phyloP scores from a whole-genome alignment of 192 early-diverging fungal species.

The Gaertneriomyces semiglobifer region DNA sequence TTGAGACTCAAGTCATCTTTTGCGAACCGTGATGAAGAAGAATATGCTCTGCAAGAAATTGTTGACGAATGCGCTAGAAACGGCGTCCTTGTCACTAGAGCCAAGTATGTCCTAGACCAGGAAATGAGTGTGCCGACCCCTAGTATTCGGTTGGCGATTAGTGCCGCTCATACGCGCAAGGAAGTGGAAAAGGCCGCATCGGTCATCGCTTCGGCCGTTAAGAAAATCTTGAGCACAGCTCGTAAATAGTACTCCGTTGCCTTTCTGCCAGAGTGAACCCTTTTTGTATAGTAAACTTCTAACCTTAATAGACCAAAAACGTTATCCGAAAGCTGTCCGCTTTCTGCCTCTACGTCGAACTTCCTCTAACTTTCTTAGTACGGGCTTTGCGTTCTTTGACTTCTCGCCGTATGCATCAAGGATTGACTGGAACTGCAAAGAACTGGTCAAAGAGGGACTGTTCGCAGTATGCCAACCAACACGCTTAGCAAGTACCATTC shows the following conservation, averaged over 20 bases:
- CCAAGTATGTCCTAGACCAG: constrained; percentile 82
- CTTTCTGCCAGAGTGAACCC: no score
- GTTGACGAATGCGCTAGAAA: constrained; percentile 74
- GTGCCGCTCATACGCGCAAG: constrained; percentile 70
- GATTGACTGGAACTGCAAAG: constrained; percentile 66
- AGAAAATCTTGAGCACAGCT: constrained; percentile 32
- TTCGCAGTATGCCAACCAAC: constrained; percentile 5
- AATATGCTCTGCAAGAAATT: constrained; percentile 72
- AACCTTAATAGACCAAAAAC: no score
- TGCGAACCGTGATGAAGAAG: constrained; percentile 65
- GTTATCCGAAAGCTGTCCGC: constrained; percentile 30
- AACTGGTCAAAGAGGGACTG: not conserved
- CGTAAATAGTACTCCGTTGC: no score
- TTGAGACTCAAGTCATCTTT: constrained; percentile 47
- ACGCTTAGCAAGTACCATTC: constrained; percentile 50
- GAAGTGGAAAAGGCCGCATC: constrained; percentile 82
- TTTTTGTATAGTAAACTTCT: no score
- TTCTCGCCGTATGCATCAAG: constrained; percentile 60
- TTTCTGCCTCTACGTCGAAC: constrained; percentile 37
- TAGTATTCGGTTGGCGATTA: constrained; percentile 78
- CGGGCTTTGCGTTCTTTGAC: constrained; percentile 55
- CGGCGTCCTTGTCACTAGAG: constrained; percentile 79
- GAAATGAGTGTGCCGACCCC: constrained; percentile 71
- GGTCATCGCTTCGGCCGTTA: constrained; percentile 68
- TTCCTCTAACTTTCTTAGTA: constrained; percentile 74